These are phyloP conservation scores for Fusarium euwallaceae DNA, from an alignment of 2,329 filamentous ascomycete genomes.

Conservation along the genomic window DNA sequence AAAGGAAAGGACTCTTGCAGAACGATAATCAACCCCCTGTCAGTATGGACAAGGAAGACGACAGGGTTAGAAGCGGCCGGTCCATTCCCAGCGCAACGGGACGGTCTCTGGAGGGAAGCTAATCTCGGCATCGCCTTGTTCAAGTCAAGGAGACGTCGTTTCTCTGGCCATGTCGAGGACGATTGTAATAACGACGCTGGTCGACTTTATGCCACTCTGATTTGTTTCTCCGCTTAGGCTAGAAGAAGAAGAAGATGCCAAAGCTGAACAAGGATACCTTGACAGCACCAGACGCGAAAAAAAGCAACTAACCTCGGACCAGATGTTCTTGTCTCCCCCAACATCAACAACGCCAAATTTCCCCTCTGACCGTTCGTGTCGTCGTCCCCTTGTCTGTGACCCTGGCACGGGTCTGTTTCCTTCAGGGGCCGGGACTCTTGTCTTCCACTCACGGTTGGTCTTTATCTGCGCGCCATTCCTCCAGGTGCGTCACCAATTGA, in stretches of 20 bases:
- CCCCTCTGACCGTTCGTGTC: slow-evolving; percentile 3
- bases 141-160: slow-evolving; percentile 34
- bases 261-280: neutral
- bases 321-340: slow-evolving; percentile 19
- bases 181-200: slow-evolving; percentile 8
- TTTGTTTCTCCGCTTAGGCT: slow-evolving; percentile 2
- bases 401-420: slow-evolving; percentile 24
- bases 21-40: slow-evolving; percentile 27
- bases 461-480: slow-evolving; percentile 39
- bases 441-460: slow-evolving; percentile 29
- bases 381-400: slow-evolving; percentile 15
- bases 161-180: slow-evolving; percentile 27
- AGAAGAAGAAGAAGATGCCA: neutral
- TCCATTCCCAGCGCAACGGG: slow-evolving; percentile 46
- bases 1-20: slow-evolving; percentile 13
- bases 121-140: slow-evolving; percentile 46
- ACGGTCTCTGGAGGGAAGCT: slow-evolving; percentile 38
- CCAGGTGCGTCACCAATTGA: slow-evolving; percentile 33
- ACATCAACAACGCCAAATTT: slow-evolving; percentile 9
- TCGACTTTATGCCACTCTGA: neutral
- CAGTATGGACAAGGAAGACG: slow-evolving; percentile 11
- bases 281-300: slow-evolving; percentile 8
- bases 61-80: slow-evolving; percentile 30
- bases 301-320: slow-evolving; percentile 19
- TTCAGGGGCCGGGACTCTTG: slow-evolving; percentile 29